Conservation (phyloP, 768 basidiomycete genomes). For the Suillus decipiens region DNA sequence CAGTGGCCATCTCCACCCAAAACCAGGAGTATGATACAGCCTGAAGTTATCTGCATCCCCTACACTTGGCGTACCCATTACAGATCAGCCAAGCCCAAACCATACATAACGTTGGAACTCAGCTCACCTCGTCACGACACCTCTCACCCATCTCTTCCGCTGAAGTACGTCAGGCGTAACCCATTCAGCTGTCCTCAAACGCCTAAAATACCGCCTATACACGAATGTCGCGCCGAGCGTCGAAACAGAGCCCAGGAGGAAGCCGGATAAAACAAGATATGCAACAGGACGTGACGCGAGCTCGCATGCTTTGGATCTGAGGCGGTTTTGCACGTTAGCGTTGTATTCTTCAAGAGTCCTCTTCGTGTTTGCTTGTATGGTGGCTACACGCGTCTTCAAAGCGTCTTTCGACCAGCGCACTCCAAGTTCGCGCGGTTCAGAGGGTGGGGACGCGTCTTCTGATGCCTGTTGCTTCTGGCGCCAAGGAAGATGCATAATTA, state of each 20-base stretch:
- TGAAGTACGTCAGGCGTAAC: conserved; percentile 63
- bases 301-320: background rate
- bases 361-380: background rate
- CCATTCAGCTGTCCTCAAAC: conserved; percentile 69
- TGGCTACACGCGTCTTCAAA: background rate
- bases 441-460: background rate
- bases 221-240: conserved; percentile 36
- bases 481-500: conserved; percentile 4
- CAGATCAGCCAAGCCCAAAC: background rate
- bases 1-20: conserved; percentile 75
- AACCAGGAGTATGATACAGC: conserved; percentile 80
- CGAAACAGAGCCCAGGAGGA: conserved; percentile 42
- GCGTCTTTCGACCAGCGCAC: background rate
- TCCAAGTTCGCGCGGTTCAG: background rate
- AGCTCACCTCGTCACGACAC: conserved; percentile 75
- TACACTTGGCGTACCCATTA: conserved; percentile 47
- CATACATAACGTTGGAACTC: background rate
- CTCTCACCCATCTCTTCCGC: conserved; percentile 69
- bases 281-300: background rate
- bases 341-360: background rate
- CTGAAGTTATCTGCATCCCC: conserved; percentile 87
- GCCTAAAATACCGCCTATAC: conserved; percentile 53
- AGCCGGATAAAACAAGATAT: conserved; percentile 32
- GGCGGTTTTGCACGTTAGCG: background rate
- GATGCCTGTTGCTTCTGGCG: background rate